Percentiles rank a stretch among this genome's conserved stretches.
Conservation (phyloP, 306 rosid genomes). For the Rosa chinensis region DNA sequence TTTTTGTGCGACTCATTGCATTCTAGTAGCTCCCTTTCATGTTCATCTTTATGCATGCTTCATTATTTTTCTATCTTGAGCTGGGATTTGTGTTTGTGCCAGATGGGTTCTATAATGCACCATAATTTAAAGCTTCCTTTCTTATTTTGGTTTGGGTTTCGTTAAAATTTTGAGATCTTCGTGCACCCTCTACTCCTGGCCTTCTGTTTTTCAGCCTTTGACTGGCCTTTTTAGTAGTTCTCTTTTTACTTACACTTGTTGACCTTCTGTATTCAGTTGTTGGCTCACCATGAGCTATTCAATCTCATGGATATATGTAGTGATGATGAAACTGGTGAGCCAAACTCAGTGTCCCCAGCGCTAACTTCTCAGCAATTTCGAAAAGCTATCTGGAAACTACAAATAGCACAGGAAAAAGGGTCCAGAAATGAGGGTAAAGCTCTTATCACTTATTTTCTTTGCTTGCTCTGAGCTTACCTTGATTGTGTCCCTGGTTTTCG, state of each 20-base stretch:
- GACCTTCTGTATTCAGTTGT: background rate
- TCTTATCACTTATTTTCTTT: background rate
- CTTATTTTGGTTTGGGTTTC: background rate
- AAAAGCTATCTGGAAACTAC: no score
- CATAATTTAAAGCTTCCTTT: background rate
- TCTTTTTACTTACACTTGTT: background rate
- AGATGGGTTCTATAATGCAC: background rate
- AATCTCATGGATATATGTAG: conserved; percentile 45
- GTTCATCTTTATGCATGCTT: background rate
- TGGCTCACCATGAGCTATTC: background rate
- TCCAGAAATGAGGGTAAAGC: conserved; percentile 29
- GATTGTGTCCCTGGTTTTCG: no score
- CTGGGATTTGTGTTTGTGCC: background rate
- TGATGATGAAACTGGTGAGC: conserved; percentile 15
- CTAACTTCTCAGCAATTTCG: no score
- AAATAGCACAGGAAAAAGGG: no score
- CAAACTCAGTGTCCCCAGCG: no score
- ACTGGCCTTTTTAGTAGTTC: no score
- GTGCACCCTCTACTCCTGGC: background rate
- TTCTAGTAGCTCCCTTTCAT: background rate
- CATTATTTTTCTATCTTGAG: conserved; percentile 1
- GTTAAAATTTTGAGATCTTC: background rate
- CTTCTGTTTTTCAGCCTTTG: background rate
- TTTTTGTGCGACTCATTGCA: background rate
- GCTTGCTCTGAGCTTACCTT: background rate